Base-by-base conservation (phyloP, 257 asterid species). In the Solanum piurae region DNA sequence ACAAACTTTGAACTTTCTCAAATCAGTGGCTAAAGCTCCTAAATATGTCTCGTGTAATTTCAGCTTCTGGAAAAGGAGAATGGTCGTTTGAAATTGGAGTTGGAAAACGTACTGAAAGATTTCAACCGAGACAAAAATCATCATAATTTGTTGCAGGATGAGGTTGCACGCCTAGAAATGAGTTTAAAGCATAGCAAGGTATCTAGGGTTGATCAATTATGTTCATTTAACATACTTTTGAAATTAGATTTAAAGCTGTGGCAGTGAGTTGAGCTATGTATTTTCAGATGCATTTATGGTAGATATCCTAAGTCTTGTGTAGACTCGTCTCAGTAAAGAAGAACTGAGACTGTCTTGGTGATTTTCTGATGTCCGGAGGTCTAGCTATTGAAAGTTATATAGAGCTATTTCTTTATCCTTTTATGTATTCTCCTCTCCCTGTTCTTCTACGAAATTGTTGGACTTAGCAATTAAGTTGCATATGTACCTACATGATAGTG, bases 31-130 rank as follows among this genome's bases (percentile, higher is more conserved):
- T 52, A 49, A 74, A 31, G 37, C 76, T 86, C 84, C 64, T 46
- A 49, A 72, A 77, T 66, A 13, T 71, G 31, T 40, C 62, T 40
- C 60, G n/a, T 71, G 34, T 49, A 18, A 44, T 77, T 91, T 77
- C 95, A 95, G 98, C 52, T 87, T 84, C 55, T 95, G 88, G 95
- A 94, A 94, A 93, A 94, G 88, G 96, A 95, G 86, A 95, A 94
- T 60, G 72, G 86, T 55, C 89, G 90, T 88, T 82, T 92, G 89
- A 89, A 91, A 86, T 88, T 72, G 86, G 92, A 91, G 91, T 82
- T 93, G 93, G 91, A 90, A 87, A 93, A 93, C 80, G 89, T 92
- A 71, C 79, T 88, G 88, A 64, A 86, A 64, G 96, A 95, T 62
- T 90, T 94, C 87, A 90, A 91, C 91, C 64, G 40, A 88, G 93